These are phyloP conservation scores for Gonium pectorale DNA, from an alignment of 139 green algal genomes.

Conservation along the genomic window DNA sequence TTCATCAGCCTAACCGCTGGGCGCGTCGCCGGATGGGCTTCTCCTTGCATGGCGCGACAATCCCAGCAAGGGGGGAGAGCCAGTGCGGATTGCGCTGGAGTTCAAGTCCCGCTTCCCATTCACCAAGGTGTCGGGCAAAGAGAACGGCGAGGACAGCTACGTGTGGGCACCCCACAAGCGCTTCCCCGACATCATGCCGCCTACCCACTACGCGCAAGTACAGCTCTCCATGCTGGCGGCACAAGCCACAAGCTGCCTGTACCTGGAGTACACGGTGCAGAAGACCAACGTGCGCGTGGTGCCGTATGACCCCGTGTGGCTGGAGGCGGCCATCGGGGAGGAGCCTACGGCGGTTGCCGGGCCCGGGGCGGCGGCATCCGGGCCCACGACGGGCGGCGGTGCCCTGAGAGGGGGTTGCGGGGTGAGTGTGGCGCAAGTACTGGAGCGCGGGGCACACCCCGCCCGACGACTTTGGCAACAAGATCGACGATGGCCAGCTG, in stretches of 20 bases:
- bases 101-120: background rate
- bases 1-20: no score
- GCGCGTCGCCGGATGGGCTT: no score
- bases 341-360: background rate
- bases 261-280: background rate
- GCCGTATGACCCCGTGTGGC: background rate
- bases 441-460: background rate
- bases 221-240: background rate
- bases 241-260: background rate
- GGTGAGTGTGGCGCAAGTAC: background rate
- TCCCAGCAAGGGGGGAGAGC: no score
- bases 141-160: background rate
- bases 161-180: background rate
- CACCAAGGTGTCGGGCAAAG: background rate
- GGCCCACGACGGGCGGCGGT: no score
- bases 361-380: background rate
- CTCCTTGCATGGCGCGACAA: no score
- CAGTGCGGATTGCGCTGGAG: background rate
- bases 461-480: background rate
- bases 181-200: background rate
- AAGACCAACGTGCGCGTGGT: background rate
- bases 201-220: background rate
- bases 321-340: background rate
- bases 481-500: background rate
- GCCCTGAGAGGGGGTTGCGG: background rate